phyloP scores from a whole-genome alignment of 257 asterid genomes.

The Oldenlandia corymbosa region DNA sequence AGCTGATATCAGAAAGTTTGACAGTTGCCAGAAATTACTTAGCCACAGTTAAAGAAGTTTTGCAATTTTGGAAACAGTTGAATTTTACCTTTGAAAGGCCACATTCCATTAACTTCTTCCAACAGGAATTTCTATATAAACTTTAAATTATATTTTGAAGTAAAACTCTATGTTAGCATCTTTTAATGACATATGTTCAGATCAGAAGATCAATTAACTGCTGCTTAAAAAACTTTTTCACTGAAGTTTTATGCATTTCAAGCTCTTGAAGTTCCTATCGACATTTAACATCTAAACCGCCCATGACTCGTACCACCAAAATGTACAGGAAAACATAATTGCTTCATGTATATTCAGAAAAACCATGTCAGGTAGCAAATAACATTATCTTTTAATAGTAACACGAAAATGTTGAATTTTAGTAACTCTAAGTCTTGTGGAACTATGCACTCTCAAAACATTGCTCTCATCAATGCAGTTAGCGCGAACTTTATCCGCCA shows the following conservation, averaged over 20 bases:
- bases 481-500: slow-evolving; percentile 10
- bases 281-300: too few relatives aligned
- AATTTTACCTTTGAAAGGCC: neutral
- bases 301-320: neutral
- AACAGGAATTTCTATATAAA: neutral
- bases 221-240: neutral
- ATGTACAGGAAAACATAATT: neutral
- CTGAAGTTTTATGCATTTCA: neutral
- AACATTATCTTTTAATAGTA: neutral
- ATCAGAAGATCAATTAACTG: neutral
- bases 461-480: neutral
- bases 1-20: neutral
- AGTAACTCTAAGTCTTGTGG: neutral
- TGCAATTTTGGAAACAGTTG: neutral
- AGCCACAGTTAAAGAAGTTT: neutral
- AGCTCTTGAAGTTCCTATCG: neutral
- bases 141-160: neutral
- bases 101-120: neutral
- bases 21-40: neutral
- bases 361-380: neutral
- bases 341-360: neutral
- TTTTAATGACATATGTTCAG: neutral
- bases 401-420: neutral
- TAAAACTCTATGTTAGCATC: neutral
- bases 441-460: neutral